Evolutionary conservation across 1,139 yeast genomes (phyloP), one percentile per base, ranked within the genome.

Genomic region (Yamadazyma membranifaciens): DNA sequence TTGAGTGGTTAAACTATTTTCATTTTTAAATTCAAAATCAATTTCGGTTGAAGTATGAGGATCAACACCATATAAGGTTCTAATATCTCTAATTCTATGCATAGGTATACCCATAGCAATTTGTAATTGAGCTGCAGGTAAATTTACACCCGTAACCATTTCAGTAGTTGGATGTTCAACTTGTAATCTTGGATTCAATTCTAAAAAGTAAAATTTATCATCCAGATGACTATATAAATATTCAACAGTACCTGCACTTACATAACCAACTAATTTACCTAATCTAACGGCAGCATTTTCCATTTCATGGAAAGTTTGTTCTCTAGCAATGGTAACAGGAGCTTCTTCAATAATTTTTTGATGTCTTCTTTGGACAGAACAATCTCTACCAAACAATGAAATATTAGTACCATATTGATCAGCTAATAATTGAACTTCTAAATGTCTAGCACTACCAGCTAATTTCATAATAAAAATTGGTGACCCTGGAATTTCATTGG

Each of bases 151-250:
- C 22, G 96, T 85, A 42, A 88, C 98, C 98, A 92, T 92, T 73
- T 92, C 98, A 33, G 98, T 92, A 39, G 98, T 92, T 56, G 98
- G 98, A 75, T 92, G 98, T 76, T 92, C 98, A 49, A 92, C 98
- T 75, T 92, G 98, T 62, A 92, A 78, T 76, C 98, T 86, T 56
- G 98, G 98, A 65, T 92, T 92, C 62, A 92, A 78, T 70, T 92
- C 98, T 63, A 92, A 77, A 65, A 92, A 92, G 75, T 89, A 92
- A 63, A 91, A 92, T 64, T 91, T 89, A 65, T 91, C 92, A 51
- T 92, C 97, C 42, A 87, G 80, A 62, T 89, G 92, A 15, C 97
- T 88, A 63, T 92, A 92, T 56, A 92, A 78, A 67, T 92, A 92
- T 69, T 92, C 98, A 40, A 92, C 98, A 39, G 98, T 92, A 78